phyloP scores from a whole-genome alignment of 768 basidiomycete genomes.

The Leccinum olivaceopallidum region DNA sequence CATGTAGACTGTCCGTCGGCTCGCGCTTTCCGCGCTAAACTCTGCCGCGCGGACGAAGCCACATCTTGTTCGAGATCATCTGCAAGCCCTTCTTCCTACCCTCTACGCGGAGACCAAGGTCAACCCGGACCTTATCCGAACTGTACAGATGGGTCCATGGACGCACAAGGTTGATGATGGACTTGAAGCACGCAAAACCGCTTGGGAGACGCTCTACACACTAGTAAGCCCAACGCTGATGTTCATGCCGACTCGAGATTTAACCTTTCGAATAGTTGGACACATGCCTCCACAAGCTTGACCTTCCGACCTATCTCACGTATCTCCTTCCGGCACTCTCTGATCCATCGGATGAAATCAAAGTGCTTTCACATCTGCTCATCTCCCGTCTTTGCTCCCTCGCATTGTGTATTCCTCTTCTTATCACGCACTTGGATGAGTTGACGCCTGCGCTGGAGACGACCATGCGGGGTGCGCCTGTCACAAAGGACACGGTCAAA shows the following conservation, averaged over 20 bases:
- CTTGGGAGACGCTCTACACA: conserved; percentile 97
- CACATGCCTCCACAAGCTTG: conserved; percentile 86
- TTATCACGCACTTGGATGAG: conserved; percentile 75
- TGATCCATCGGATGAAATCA: conserved; percentile 95
- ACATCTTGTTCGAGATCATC: conserved; percentile 84
- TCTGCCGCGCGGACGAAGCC: conserved; percentile 96
- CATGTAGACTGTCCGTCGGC: conserved; percentile 79
- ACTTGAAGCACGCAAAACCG: conserved; percentile 93
- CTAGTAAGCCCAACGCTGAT: conserved; percentile 54
- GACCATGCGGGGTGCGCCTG: conserved; percentile 85
- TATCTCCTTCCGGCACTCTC: conserved; percentile 79
- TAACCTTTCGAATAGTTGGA: conserved; percentile 59
- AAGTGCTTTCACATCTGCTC: conserved; percentile 95
- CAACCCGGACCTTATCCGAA: conserved; percentile 78
- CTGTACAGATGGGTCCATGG: conserved; percentile 98
- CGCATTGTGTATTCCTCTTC: conserved; percentile 36
- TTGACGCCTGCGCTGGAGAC: conserved; percentile 81
- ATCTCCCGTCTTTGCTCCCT: conserved; percentile 88
- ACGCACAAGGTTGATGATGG: conserved; percentile 97
- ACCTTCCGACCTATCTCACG: conserved; percentile 81
- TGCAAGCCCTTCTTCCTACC: conserved; percentile 71
- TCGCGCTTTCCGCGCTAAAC: conserved; percentile 89
- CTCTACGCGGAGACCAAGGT: conserved; percentile 85
- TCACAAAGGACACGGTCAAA: conserved; percentile 96
- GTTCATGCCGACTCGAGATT: neutral